A percentile compares a stretch with the other conserved stretches of the same genome.
These are phyloP conservation scores for Tremellales sp. DNA, from an alignment of 1,284 basidiomycete species.

Conservation along the genomic window DNA sequence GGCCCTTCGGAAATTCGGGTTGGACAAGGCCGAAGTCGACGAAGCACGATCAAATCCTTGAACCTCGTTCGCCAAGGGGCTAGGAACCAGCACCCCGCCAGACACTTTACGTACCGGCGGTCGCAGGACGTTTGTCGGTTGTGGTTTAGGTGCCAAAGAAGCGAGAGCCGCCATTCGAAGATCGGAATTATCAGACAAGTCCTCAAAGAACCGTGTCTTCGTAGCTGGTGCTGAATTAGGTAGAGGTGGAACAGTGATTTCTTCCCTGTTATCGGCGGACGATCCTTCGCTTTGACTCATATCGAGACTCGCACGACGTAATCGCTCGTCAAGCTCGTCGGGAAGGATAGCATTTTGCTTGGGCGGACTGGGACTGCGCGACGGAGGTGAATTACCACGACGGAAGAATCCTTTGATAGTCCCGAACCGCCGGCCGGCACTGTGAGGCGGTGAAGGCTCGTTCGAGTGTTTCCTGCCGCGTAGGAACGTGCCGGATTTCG, in stretches of 20 bases:
- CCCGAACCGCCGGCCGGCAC: slow-evolving; percentile 12
- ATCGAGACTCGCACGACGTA: slow-evolving; percentile 42
- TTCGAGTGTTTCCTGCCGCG: slow-evolving; percentile 9
- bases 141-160: neutral
- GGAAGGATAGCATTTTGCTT: slow-evolving; percentile 24
- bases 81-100: slow-evolving; percentile 39
- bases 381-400: slow-evolving; percentile 39
- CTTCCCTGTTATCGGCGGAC: slow-evolving; percentile 4
- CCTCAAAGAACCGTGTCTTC: slow-evolving; percentile 40
- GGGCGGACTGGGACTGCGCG: slow-evolving; percentile 41
- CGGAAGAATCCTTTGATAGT: slow-evolving; percentile 36
- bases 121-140: neutral
- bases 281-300: slow-evolving; percentile 11
- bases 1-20: slow-evolving; percentile 16
- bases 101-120: neutral
- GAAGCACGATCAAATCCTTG: slow-evolving; percentile 15
- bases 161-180: neutral
- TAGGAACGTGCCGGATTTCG: slow-evolving; percentile 12
- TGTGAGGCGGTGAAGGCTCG: neutral
- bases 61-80: slow-evolving; percentile 43
- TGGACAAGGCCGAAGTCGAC: slow-evolving; percentile 4
- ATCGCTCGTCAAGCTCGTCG: slow-evolving; percentile 39
- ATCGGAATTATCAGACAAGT: slow-evolving; percentile 2
- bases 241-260: neutral
- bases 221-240: slow-evolving; percentile 34